A percentile compares a stretch with the other conserved stretches of the same genome.
These are phyloP conservation scores for Dictyostelium intermedium DNA, from an alignment of 78 protist genomes.

Conservation along the genomic window DNA sequence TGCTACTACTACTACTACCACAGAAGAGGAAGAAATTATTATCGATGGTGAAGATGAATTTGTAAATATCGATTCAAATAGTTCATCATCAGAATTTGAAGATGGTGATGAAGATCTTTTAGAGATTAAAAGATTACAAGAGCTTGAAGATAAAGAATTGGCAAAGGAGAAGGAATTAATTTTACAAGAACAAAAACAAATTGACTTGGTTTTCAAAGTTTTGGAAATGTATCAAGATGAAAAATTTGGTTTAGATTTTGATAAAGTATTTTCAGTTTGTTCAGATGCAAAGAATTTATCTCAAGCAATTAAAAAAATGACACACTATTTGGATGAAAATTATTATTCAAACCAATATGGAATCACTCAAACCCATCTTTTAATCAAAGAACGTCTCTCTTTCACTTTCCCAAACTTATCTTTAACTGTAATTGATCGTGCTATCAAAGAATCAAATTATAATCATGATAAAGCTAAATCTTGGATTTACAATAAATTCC, in stretches of 20 bases:
- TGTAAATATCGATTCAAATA: neutral
- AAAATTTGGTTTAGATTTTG: neutral
- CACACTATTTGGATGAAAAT: neutral
- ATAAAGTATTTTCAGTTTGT: neutral
- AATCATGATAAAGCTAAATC: neutral
- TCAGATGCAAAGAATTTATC: neutral
- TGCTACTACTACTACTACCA: neutral
- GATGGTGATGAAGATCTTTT: neutral
- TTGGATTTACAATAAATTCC: neutral
- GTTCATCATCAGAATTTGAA: neutral
- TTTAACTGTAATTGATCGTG: neutral
- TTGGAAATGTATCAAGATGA: slow-evolving; percentile 3
- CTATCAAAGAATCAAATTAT: slow-evolving; percentile 1
- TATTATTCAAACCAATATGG: neutral
- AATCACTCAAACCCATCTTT: neutral
- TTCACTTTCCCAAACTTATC: neutral
- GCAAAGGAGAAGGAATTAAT: neutral
- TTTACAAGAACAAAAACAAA: neutral
- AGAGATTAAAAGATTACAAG: neutral
- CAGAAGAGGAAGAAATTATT: neutral
- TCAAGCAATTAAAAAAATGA: neutral
- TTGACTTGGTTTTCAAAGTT: neutral
- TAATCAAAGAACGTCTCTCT: neutral
- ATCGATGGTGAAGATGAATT: slow-evolving; percentile 11
- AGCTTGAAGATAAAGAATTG: neutral